Base-by-base conservation (phyloP, 2,329 filamentous ascomycete genomes). In the Epichloe uncinata region DNA sequence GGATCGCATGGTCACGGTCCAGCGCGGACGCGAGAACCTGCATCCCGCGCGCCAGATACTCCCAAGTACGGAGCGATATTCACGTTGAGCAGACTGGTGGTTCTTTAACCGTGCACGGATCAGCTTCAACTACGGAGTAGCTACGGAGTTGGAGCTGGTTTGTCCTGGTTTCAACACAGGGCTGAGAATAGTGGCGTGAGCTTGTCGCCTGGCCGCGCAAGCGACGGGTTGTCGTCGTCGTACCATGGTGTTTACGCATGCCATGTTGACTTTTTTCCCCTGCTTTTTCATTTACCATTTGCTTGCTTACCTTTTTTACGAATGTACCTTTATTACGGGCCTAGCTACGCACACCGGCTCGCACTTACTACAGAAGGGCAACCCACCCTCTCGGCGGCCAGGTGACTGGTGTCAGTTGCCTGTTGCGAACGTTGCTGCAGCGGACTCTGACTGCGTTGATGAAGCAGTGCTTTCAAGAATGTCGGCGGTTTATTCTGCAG, bases 1-100 rank as follows among this genome's bases (percentile, higher is more conserved):
- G 50, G 53, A 53, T 53, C 50, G 51, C 53, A 55, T 44, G 47
- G 54, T 46, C 36, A 43, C 33, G 36, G 33, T 43, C 34, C 47
- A 46, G 46, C 53, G 50, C 49, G 48, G 51, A 51, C 50, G 54
- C 51, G 42, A 54, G 53, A 51, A 33, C 45, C 48, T 47, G 50
- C 40, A 5, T 45, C 34, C 45, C 42, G 40, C 33, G 36, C 13
- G 35, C 36, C 45, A 46, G 48, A 12, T 35, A 33, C 26, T 9
- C 20, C 18, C 42, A 44, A 44, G 18, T 13, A 12, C 9, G 22
- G 18, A 42, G 34, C 11, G 8, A 20, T 4, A 16, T 26, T 13
- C 26, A 20, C 0, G 13, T 6, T 26, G 30, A 16, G 35, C 18
- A 5, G 16, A 34, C 3, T 34, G n/a, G 11, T 18, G 6, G 11